A percentile compares a stretch with the other conserved stretches of the same genome.
phyloP scores from a whole-genome alignment of 2,329 filamentous ascomycete species.

The Pseudogymnoascus sp. region DNA sequence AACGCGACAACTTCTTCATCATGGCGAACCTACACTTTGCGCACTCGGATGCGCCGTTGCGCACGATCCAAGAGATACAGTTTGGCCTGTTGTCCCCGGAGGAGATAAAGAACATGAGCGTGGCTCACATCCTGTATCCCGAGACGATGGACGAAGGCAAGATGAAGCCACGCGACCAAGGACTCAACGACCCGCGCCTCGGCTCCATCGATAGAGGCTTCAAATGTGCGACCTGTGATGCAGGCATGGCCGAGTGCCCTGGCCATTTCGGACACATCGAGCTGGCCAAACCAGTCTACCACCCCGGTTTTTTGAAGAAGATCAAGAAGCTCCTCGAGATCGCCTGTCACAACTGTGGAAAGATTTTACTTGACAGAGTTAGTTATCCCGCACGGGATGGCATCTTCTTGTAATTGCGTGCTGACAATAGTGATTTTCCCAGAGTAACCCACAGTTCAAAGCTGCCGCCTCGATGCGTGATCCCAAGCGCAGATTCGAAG shows the following conservation, averaged over 20 bases:
- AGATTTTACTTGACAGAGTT: constrained; percentile 95
- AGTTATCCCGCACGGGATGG: constrained; percentile 59
- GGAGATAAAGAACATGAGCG: constrained; percentile 98
- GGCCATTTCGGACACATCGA: constrained; percentile 99
- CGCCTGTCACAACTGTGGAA: constrained; percentile 98
- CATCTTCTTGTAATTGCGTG: constrained; percentile 44
- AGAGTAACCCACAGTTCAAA: constrained; percentile 78
- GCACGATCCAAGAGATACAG: constrained; percentile 97
- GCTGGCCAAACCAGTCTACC: constrained; percentile 90
- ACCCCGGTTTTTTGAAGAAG: constrained; percentile 93
- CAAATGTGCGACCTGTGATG: constrained; percentile 92
- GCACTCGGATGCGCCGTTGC: constrained; percentile 90
- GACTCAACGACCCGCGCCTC: constrained; percentile 90
- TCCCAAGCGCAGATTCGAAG: constrained; percentile 88
- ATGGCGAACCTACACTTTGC: constrained; percentile 92
- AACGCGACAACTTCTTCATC: constrained; percentile 30
- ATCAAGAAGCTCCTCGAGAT: constrained; percentile 99
- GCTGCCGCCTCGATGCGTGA: constrained; percentile 79
- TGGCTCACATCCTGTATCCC: constrained; percentile 92
- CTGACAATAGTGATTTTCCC: constrained; percentile 46
- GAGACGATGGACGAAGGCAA: constrained; percentile 98
- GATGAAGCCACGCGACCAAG: constrained; percentile 79
- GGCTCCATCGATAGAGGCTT: constrained; percentile 94
- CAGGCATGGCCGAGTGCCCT: constrained; percentile 91
- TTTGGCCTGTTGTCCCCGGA: constrained; percentile 96